A percentile compares a stretch with the other conserved stretches of the same genome.
Conservation (phyloP, 106 monocot species). For the Ottelia alismoides region DNA sequence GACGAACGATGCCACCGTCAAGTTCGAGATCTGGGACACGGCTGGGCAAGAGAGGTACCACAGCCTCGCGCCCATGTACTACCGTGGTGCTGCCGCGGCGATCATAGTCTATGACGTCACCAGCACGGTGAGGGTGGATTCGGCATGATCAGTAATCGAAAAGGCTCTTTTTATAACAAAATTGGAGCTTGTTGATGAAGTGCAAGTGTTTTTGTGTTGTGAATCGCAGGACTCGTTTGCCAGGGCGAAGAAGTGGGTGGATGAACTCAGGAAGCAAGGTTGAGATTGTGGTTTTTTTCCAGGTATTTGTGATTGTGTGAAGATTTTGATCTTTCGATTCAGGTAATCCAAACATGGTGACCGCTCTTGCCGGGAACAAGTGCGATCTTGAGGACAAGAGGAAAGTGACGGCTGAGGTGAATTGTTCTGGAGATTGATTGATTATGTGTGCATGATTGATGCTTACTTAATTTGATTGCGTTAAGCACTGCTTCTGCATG, state of each 20-base stretch:
- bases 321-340: too few relatives aligned
- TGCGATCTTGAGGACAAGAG: slow-evolving; percentile 44
- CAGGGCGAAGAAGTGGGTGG: slow-evolving; percentile 89
- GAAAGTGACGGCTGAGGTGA: slow-evolving; percentile 42
- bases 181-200: neutral
- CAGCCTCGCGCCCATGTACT: slow-evolving; percentile 96
- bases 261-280: slow-evolving; percentile 90
- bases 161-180: neutral
- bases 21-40: slow-evolving; percentile 98
- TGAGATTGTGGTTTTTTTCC: too few relatives aligned
- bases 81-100: slow-evolving; percentile 89
- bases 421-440: too few relatives aligned
- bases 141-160: neutral
- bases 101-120: slow-evolving; percentile 95
- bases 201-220: neutral
- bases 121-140: slow-evolving; percentile 28
- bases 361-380: slow-evolving; percentile 52
- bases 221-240: slow-evolving; percentile 68
- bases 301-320: neutral
- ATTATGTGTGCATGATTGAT: too few relatives aligned
- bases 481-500: too few relatives aligned
- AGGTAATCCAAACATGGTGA: slow-evolving; percentile 56
- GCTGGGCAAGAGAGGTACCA: slow-evolving; percentile 98
- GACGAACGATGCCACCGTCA: slow-evolving; percentile 79
- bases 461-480: too few relatives aligned